Conservation (phyloP, 495 filamentous ascomycete species). For the Extremus antarcticus region DNA sequence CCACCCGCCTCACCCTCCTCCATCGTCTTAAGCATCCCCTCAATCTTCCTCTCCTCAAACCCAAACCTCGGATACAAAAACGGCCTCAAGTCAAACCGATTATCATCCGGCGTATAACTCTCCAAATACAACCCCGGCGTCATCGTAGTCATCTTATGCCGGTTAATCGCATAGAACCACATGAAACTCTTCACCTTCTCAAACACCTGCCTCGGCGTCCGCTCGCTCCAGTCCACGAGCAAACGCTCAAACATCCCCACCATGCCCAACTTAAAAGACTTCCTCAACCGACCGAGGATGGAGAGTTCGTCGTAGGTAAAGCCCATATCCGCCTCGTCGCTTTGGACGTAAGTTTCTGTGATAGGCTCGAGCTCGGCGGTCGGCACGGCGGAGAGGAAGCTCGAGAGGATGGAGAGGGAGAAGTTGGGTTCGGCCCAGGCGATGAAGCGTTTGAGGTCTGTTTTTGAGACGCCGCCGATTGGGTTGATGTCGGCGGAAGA, state of each 20-base stretch:
- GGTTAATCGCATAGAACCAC: constrained; percentile 45
- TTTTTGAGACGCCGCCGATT: constrained; percentile 34
- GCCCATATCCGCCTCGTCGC: constrained; percentile 70
- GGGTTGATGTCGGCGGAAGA: constrained; percentile 36
- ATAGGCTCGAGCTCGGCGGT: constrained; percentile 82
- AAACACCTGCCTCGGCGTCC: constrained; percentile 32
- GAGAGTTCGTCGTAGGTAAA: constrained; percentile 43
- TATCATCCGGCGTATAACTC: constrained; percentile 49
- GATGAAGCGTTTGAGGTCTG: constrained; percentile 72
- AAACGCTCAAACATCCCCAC: constrained; percentile 61
- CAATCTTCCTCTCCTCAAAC: constrained; percentile 28
- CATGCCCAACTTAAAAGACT: constrained; percentile 61
- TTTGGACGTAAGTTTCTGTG: constrained; percentile 52
- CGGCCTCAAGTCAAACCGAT: constrained; percentile 48
- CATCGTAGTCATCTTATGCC: constrained; percentile 38
- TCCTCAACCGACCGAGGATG: constrained; percentile 55
- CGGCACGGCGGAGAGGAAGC: constrained; percentile 64
- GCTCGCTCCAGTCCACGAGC: constrained; percentile 29
- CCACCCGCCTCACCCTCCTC: constrained; percentile 16
- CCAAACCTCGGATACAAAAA: constrained; percentile 30
- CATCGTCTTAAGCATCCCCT: constrained; percentile 19
- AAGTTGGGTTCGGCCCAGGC: constrained; percentile 52
- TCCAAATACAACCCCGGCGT: constrained; percentile 30
- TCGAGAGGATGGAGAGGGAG: constrained; percentile 57
- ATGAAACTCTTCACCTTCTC: constrained; percentile 64